phyloP scores from a whole-genome alignment of 495 filamentous ascomycete species.

The Penicillium ucsense region DNA sequence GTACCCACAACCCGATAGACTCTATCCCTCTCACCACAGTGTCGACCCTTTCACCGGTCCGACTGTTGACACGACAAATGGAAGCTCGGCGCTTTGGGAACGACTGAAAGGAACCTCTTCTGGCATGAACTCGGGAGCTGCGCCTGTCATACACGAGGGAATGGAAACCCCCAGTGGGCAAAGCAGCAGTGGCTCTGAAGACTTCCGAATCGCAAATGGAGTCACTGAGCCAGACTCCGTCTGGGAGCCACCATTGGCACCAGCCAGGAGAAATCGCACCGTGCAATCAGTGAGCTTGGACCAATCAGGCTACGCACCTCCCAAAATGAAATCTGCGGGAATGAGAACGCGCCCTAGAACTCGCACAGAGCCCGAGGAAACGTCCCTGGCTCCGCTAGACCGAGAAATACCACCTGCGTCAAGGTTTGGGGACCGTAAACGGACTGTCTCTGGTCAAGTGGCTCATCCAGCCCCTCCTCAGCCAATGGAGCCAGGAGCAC shows the following conservation, averaged over 20 bases:
- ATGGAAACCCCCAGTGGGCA: constrained; percentile 35
- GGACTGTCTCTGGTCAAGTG: constrained; percentile 75
- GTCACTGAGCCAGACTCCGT: constrained; percentile 16
- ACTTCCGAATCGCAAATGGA: constrained; percentile 31
- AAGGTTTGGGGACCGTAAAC: constrained; percentile 54
- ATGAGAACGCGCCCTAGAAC: constrained; percentile 40
- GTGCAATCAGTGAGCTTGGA: constrained; percentile 44
- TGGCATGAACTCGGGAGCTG: constrained; percentile 23
- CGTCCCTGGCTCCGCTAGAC: constrained; percentile 24
- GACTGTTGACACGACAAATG: constrained; percentile 23
- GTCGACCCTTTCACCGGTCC: constrained; percentile 40
- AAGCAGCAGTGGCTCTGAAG: constrained; percentile 35
- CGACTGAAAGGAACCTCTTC: neutral
- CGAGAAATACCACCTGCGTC: constrained; percentile 26
- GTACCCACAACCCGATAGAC: constrained; percentile 22
- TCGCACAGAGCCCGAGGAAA: constrained; percentile 41
- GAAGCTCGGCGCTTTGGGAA: constrained; percentile 19
- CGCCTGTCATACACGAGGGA: constrained; percentile 27
- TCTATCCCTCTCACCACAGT: constrained; percentile 31
- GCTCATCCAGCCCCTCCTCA: constrained; percentile 48
- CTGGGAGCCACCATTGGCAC: constrained; percentile 61
- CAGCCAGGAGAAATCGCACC: constrained; percentile 49
- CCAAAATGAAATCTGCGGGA: constrained; percentile 50
- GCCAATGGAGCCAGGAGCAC: constrained; percentile 52
- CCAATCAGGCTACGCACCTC: constrained; percentile 47